Evolutionary conservation across 2,329 filamentous ascomycete species (phyloP), one percentile per base, ranked within the genome.

Genomic region (Aspergillus sp.): DNA sequence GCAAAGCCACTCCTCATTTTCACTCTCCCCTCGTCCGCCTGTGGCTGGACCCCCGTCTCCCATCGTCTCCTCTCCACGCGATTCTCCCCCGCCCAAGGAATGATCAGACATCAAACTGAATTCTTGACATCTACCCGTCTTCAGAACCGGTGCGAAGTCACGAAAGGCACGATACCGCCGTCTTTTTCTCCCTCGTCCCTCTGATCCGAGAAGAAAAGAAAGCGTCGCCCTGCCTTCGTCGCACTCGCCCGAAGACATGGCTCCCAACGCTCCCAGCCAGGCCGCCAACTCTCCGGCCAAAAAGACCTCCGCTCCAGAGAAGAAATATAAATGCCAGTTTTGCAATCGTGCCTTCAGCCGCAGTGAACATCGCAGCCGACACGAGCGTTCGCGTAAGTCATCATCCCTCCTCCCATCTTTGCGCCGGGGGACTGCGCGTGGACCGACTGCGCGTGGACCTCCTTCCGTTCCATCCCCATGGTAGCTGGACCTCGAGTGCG

Each of bases 271-370:
- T 68, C 74, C 83, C 64, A 81, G 83, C 68, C 78, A 84, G 68
- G 83, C 90, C 69, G 83, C 86, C 68, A 82, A 88, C 70, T 82
- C 83, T 65, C 82, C 87, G 67, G 85, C 89, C 75, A 95, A 95
- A 77, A 95, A 95, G 78, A 80, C 87, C 56, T 77, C 86, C 64
- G 87, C 85, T 64, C 90, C 92, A 51, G 94, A 97, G 80, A 93
- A 95, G 81, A 96, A 96, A 77, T 99, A 99, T 85, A 96, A 97
- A 75, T 99, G 94, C 79, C 91, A 96, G 80, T 97, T 96, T 76
- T 97, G 94, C 80, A 92, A 92, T 77, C 84, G 94, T 74, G 94
- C 94, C 59, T 99, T 99, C 74, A 96, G 92, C 78, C 83, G 94
- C 73, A 96, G 91, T 74, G 94, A 99, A 76, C 94, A 99, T 75